Percentiles rank a stretch among this genome's conserved stretches.
Conservation (phyloP, 352 stramenopile genomes). For the Pythium rhizo-oryzae region DNA sequence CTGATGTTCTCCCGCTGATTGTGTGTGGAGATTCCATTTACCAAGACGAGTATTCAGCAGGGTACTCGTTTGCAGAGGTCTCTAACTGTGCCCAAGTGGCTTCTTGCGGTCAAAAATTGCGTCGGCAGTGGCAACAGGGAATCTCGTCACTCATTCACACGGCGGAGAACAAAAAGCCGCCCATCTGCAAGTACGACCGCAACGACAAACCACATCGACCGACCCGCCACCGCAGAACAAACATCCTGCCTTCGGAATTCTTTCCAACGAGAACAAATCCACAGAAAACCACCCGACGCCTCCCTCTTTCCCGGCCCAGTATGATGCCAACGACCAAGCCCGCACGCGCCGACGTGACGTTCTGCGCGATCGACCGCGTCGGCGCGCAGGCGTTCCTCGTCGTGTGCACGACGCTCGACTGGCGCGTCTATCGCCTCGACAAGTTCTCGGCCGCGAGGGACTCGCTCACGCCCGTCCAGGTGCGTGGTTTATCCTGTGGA, state of each 20-base stretch:
- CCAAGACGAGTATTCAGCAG: slow-evolving; percentile 9
- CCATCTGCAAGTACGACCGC: slow-evolving; percentile 3
- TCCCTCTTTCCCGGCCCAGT: neutral
- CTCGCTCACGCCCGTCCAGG: slow-evolving; percentile 82
- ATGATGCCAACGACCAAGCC: slow-evolving; percentile 17
- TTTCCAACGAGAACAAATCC: slow-evolving; percentile 12
- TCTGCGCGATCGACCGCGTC: slow-evolving; percentile 67
- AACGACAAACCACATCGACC: slow-evolving; percentile 12
- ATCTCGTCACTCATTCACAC: slow-evolving; percentile 25
- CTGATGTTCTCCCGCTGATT: slow-evolving; percentile 1
- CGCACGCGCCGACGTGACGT: slow-evolving; percentile 51
- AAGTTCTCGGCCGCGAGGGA: slow-evolving; percentile 43
- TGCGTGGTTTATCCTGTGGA: slow-evolving; percentile 73
- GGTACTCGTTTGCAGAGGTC: slow-evolving; percentile 19
- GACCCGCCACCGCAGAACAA: slow-evolving; percentile 19
- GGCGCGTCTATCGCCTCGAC: slow-evolving; percentile 67
- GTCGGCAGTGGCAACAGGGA: slow-evolving; percentile 14
- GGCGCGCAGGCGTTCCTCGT: slow-evolving; percentile 49
- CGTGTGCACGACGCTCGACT: slow-evolving; percentile 56
- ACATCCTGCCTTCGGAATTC: slow-evolving; percentile 1
- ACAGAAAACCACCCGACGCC: neutral
- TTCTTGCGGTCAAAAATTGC: slow-evolving; percentile 13
- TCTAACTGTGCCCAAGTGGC: slow-evolving; percentile 17
- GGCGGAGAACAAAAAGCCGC: slow-evolving; percentile 16
- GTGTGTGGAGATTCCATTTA: neutral